Evolutionary conservation across 805 yeast species (phyloP), one percentile per base, ranked within the genome.

Genomic region (Saccharomyces mikatae): DNA sequence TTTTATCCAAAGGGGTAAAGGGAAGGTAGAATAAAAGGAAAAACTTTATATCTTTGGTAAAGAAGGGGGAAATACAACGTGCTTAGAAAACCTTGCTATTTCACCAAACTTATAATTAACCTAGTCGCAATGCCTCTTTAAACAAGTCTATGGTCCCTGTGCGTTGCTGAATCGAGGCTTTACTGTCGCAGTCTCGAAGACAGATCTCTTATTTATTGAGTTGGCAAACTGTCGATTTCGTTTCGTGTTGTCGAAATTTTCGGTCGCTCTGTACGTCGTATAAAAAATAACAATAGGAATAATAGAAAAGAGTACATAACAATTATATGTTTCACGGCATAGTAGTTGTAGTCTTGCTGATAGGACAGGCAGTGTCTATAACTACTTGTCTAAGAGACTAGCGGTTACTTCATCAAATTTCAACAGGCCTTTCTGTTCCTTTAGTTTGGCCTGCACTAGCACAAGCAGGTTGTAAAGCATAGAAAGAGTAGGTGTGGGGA

Each of bases 361-460:
- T 13, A 26, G 9, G 26, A 27, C 4, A 21, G 26, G 1, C 24
- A 14, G 14, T 31, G 36, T 2, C 14, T 14, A n/a, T 10, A 24
- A 26, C 26, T 41, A 50, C 49, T 50, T 24, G 22, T 17, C 44
- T 24, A 67, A 69, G 21, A 52, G 27, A 28, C 53, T 44, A 10
- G 51, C 52, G 4, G 51, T 59, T 29, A 26, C 36, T 47, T 61
- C 62, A 48, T 63, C 60, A 31, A 62, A 62, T 26, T 55, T 54
- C 10, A 78, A 56, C 21, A 72, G 52, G 0, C 87, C 88, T 49
- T 70, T 72, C 32, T 69, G 67, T 64, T 87, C 94, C 64, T 81
- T 80, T 31, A 85, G 68, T 56, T 76, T 74, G 62, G 80, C 79
- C 70, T 88, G 95, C 47, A 78, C 76, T 56, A 84, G 77, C 48